Base-by-base conservation (phyloP, 2,329 filamentous ascomycete species). In the Fonsecaea pedrosoi region DNA sequence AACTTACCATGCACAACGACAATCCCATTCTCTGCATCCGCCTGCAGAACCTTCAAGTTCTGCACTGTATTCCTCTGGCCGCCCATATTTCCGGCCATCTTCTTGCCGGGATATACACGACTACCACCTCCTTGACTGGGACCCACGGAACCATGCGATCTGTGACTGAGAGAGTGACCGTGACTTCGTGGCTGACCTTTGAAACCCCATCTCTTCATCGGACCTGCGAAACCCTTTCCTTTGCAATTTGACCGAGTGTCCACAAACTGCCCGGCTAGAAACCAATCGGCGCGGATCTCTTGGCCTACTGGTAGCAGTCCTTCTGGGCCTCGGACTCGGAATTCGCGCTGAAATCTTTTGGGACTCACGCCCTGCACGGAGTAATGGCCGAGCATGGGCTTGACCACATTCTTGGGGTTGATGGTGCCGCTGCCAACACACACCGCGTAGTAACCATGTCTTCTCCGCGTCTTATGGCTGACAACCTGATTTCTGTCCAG, bases 11-110 rank as follows among this genome's bases (percentile, higher is more conserved):
- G 92, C 70, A 99, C 89, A 61, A 97, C 87, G 66, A 99, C 88
- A 74, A 97, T 87, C 21, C 95, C 95, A 75, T 94, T 90, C 78
- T 91, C 90, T 73, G 89, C 86, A 80, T 98, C 93, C 38, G 97
- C 90, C 83, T 92, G 90, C 77, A 99, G 82, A 61, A 99, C 89
- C 80, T 90, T 91, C 73, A 98, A 82, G 80, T 96, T 97, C 85
- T 97, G 94, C 65, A 95, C 86, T 56, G 95, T 99, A 64, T 93
- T 91, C 72, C 87, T 88, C 79, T 96, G 87, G 71, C 90, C 91
- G 70, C 95, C 95, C 95, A 99, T 98, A 67, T 92, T 88, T 63
- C 95, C 95, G 3, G 95, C 88, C 95, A 99, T 99, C 82, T 93
- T 95, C 87, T 99, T 99, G 68, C 95, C 95, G 0, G 95, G 95